Conservation (phyloP, 768 basidiomycete species). For the Podaxis carcinomalis region DNA sequence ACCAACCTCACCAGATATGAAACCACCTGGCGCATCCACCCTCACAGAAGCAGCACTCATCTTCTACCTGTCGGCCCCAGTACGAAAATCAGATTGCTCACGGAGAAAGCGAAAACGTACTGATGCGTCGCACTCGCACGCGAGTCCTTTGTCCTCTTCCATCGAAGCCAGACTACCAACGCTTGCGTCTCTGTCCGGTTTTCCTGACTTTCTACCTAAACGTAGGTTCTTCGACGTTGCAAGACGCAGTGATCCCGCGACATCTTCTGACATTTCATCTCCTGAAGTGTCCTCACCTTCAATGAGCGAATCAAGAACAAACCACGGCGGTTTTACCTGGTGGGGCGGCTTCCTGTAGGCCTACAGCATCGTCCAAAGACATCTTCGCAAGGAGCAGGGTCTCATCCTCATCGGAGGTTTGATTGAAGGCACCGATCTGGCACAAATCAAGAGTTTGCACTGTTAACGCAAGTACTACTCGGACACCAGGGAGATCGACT, state of each 20-base stretch:
- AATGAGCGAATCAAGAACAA: neutral
- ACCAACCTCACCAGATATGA: slow-evolving; percentile 60
- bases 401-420: neutral
- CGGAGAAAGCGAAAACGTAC: slow-evolving; percentile 28
- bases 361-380: neutral
- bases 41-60: slow-evolving; percentile 60
- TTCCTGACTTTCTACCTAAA: neutral
- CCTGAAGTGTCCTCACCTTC: neutral
- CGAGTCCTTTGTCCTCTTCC: slow-evolving; percentile 33
- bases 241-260: neutral
- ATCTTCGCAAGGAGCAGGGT: slow-evolving; percentile 4
- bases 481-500: neutral
- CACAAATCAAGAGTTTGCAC: neutral
- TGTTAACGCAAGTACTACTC: neutral
- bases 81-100: neutral
- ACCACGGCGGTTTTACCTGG: neutral
- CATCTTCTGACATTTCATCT: neutral
- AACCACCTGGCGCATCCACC: slow-evolving; percentile 72
- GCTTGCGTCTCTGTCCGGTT: neutral
- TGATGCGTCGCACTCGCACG: slow-evolving; percentile 68
- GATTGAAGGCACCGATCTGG: neutral
- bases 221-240: neutral
- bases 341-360: neutral
- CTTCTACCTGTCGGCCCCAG: slow-evolving; percentile 42
- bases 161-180: neutral